A percentile compares a stretch with the other conserved stretches of the same genome.
Conservation (phyloP, 2,329 filamentous ascomycete genomes). For the Cadophora sp. region DNA sequence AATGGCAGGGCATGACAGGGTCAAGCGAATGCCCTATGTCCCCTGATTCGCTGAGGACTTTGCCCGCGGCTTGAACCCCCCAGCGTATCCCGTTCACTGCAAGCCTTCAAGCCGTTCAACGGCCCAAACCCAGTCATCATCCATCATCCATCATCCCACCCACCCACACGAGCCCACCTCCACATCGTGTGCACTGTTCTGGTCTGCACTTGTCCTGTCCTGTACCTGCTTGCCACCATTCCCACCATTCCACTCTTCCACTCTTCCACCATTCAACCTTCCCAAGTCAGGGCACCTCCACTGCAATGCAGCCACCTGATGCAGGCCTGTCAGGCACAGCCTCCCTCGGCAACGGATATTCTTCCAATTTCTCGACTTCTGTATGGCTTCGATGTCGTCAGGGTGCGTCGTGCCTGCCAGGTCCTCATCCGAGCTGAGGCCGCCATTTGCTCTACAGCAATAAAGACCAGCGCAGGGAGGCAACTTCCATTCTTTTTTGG, state of each 20-base stretch:
- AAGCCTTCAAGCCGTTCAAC: background rate
- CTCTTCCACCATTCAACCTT: too few relatives aligned
- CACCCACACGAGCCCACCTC: too few relatives aligned
- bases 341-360: conserved; percentile 16
- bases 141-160: too few relatives aligned
- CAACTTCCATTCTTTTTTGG: conserved; percentile 38
- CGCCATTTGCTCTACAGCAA: conserved; percentile 16
- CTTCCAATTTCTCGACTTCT: conserved; percentile 19
- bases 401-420: conserved; percentile 29
- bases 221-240: too few relatives aligned
- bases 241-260: too few relatives aligned
- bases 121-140: background rate
- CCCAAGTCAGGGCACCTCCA: conserved; percentile 9
- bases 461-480: conserved; percentile 37
- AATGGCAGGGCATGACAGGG: background rate
- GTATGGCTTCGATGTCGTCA: conserved; percentile 32
- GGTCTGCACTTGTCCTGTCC: too few relatives aligned
- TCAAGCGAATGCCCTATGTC: background rate
- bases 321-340: conserved; percentile 24
- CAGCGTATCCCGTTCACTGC: background rate
- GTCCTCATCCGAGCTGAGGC: background rate
- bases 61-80: background rate
- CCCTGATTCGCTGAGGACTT: conserved; percentile 9
- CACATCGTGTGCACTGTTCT: background rate
- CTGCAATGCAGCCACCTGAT: conserved; percentile 17